Evolutionary conservation across 1,284 basidiomycete genomes (phyloP).

Genomic region (Grifola frondosa): DNA sequence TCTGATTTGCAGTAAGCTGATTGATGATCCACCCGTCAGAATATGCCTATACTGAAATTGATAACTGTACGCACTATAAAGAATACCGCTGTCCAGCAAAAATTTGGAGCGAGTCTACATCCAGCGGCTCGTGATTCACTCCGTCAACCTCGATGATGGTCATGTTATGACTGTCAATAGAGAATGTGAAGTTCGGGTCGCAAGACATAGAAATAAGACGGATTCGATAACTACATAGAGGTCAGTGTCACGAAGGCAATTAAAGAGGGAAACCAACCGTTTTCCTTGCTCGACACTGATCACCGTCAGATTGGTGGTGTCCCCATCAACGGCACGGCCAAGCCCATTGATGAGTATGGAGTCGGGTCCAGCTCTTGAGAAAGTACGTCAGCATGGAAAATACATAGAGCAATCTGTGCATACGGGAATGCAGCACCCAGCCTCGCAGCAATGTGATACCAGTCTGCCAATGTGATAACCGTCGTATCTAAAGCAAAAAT

Average conservation of each 20-base stretch:
- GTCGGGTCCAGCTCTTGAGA: constrained; percentile 5
- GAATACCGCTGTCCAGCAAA: constrained; percentile 39
- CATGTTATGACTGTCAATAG: constrained; percentile 34
- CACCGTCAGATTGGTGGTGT: constrained; percentile 30
- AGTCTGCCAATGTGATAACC: constrained; percentile 29
- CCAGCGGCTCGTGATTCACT: constrained; percentile 25
- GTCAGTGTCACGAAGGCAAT: constrained; percentile 20
- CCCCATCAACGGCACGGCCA: constrained; percentile 32
- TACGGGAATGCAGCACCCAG: constrained; percentile 15
- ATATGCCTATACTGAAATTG: constrained; percentile 21
- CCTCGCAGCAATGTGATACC: constrained; percentile 25
- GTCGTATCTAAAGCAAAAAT: constrained; percentile 21
- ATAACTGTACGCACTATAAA: constrained; percentile 1
- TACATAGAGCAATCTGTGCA: neutral
- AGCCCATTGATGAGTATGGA: constrained; percentile 54
- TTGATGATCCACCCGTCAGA: no score
- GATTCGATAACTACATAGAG: constrained; percentile 27
- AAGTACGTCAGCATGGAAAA: neutral
- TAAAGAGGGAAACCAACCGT: constrained; percentile 38
- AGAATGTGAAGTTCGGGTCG: constrained; percentile 29
- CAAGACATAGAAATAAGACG: constrained; percentile 50
- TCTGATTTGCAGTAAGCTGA: constrained; percentile 30
- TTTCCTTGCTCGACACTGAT: constrained; percentile 34
- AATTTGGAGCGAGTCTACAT: constrained; percentile 32
- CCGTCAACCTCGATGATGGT: constrained; percentile 36